Evolutionary conservation across 2,329 filamentous ascomycete species (phyloP).

Genomic region (Pyricularia grisea): DNA sequence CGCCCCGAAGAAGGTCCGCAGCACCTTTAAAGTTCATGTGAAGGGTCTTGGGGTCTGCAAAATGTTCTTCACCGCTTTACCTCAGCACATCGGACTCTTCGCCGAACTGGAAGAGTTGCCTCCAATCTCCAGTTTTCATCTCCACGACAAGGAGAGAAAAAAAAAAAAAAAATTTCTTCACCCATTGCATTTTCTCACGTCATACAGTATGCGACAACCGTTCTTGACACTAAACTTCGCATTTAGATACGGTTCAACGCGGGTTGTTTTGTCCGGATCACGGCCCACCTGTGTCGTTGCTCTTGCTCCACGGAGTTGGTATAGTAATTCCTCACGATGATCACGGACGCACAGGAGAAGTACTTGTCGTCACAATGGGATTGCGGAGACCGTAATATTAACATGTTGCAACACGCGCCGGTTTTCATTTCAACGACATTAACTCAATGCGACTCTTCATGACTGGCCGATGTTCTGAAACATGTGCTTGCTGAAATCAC

Average conservation of each 20-base stretch:
- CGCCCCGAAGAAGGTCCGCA: neutral
- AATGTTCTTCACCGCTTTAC: neutral
- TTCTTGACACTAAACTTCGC: neutral
- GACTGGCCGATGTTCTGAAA: neutral
- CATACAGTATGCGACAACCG: neutral
- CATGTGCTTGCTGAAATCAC: neutral
- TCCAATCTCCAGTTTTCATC: neutral
- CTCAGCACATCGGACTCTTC: neutral
- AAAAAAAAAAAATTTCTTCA: neutral
- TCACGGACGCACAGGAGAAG: neutral
- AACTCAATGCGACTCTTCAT: neutral
- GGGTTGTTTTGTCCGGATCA: neutral
- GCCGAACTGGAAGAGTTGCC: neutral
- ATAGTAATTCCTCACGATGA: neutral
- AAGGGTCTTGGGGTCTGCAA: neutral
- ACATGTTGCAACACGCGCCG: neutral
- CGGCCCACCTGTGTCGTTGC: neutral
- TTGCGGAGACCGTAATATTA: neutral
- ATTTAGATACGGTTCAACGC: neutral
- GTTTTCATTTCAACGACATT: neutral
- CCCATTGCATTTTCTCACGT: neutral
- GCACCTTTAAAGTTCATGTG: neutral
- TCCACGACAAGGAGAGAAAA: neutral
- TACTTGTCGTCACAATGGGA: neutral
- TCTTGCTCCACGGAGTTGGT: neutral